Conservation (phyloP, 352 stramenopile species). For the Globisporangium parvum region DNA sequence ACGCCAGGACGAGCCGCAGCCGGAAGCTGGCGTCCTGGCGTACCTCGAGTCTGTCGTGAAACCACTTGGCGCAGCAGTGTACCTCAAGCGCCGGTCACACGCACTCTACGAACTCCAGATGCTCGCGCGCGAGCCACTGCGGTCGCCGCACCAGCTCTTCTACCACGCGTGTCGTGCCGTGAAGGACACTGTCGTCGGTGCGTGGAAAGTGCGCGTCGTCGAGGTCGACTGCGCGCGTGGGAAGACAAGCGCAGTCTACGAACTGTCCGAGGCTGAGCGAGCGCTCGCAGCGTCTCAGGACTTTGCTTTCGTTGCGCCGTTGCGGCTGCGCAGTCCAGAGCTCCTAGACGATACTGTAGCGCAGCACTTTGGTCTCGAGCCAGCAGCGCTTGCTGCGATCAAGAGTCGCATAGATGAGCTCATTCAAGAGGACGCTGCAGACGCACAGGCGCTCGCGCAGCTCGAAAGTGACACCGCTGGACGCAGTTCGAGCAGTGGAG, state of each 20-base stretch:
- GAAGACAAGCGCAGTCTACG: slow-evolving; percentile 47
- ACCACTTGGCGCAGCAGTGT: slow-evolving; percentile 41
- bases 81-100: slow-evolving; percentile 50
- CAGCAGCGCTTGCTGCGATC: slow-evolving; percentile 10
- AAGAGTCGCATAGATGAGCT: neutral
- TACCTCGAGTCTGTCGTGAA: slow-evolving; percentile 41
- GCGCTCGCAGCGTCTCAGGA: slow-evolving; percentile 10
- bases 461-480: slow-evolving; percentile 6
- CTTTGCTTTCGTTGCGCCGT: slow-evolving; percentile 24
- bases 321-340: slow-evolving; percentile 39
- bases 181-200: slow-evolving; percentile 39
- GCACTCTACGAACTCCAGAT: slow-evolving; percentile 41
- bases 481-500: neutral
- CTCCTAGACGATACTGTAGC: slow-evolving; percentile 42
- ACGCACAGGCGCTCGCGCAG: slow-evolving; percentile 2
- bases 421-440: slow-evolving; percentile 1
- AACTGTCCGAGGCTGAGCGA: slow-evolving; percentile 40
- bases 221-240: slow-evolving; percentile 42
- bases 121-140: slow-evolving; percentile 30
- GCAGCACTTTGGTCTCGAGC: slow-evolving; percentile 17
- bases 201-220: slow-evolving; percentile 49
- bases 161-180: slow-evolving; percentile 32
- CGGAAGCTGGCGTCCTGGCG: slow-evolving; percentile 49
- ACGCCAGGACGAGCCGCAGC: slow-evolving; percentile 47
- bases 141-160: slow-evolving; percentile 52